These are phyloP conservation scores for Rutstroemia sp. DNA, from an alignment of 2,329 filamentous ascomycete species.

Conservation along the genomic window DNA sequence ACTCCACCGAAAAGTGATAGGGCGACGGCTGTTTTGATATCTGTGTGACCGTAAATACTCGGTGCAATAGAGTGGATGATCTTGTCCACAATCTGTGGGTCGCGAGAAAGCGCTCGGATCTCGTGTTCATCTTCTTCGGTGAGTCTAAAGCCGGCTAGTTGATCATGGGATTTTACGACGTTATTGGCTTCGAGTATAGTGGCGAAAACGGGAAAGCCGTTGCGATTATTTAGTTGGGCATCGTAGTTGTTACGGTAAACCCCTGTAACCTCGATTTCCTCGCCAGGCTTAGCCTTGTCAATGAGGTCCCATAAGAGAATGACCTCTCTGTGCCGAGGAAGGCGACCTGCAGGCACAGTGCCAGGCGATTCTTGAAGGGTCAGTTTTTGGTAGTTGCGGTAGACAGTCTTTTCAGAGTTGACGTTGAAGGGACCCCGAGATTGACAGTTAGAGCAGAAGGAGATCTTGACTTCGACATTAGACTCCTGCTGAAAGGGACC, in stretches of 20 bases:
- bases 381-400: slow-evolving; percentile 97
- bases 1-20: slow-evolving; percentile 93
- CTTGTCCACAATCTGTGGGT: slow-evolving; percentile 88
- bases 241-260: slow-evolving; percentile 99
- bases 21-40: slow-evolving; percentile 95
- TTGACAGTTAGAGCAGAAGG: slow-evolving; percentile 94
- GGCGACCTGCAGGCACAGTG: slow-evolving; percentile 88
- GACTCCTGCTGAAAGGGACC: slow-evolving; percentile 98
- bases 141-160: slow-evolving; percentile 90
- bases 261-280: slow-evolving; percentile 95
- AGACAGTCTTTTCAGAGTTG: slow-evolving; percentile 96
- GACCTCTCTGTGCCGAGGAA: slow-evolving; percentile 88
- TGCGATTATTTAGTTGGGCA: slow-evolving; percentile 94
- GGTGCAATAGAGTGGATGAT: slow-evolving; percentile 89
- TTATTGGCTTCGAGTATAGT: slow-evolving; percentile 98
- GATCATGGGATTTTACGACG: slow-evolving; percentile 92
- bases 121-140: slow-evolving; percentile 91
- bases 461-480: slow-evolving; percentile 91
- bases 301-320: slow-evolving; percentile 96
- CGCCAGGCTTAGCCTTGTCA: slow-evolving; percentile 90
- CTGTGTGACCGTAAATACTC: slow-evolving; percentile 92
- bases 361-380: slow-evolving; percentile 96
- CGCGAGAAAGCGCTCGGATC: slow-evolving; percentile 80
- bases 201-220: slow-evolving; percentile 96
- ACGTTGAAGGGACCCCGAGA: slow-evolving; percentile 89